Evolutionary conservation across 1,284 basidiomycete genomes (phyloP).

Genomic region (Mycosarcoma maydis): DNA sequence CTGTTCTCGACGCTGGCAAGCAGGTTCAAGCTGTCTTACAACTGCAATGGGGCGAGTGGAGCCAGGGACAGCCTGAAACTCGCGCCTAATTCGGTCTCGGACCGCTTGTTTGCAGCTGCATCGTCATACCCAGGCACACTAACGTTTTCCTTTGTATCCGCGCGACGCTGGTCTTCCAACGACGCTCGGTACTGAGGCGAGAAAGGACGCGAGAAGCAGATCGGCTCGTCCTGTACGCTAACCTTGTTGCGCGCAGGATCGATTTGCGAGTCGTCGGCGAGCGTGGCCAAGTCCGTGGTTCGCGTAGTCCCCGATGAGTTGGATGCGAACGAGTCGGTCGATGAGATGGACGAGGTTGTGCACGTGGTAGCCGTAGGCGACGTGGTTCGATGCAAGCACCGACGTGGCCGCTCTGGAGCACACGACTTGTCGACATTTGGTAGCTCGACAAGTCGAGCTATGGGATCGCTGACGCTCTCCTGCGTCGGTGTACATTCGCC

Average conservation of each 20-base stretch:
- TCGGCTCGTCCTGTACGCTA: background rate
- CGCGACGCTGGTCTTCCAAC: background rate
- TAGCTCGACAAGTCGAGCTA: background rate
- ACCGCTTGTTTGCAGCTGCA: too few species aligned
- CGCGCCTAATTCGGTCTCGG: too few species aligned
- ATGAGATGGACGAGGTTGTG: constrained; percentile 4
- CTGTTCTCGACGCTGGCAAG: background rate
- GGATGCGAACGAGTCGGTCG: constrained; percentile 12
- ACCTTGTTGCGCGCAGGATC: background rate
- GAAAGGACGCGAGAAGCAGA: constrained; percentile 12
- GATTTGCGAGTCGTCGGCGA: background rate
- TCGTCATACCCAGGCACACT: background rate
- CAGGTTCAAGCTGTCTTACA: background rate
- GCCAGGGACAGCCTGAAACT: constrained; percentile 11
- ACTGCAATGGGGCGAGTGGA: constrained; percentile 7
- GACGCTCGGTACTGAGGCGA: background rate
- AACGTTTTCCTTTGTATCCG: constrained; percentile 1
- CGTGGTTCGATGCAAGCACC: background rate
- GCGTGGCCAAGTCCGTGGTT: background rate
- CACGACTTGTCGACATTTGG: background rate
- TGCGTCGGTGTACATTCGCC: constrained; percentile 10
- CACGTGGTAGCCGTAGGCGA: background rate
- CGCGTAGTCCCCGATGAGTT: background rate
- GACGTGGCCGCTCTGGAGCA: background rate
- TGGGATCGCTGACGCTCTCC: background rate